Base-by-base conservation (phyloP, 805 yeast species). In the Priceomyces melissophilus region DNA sequence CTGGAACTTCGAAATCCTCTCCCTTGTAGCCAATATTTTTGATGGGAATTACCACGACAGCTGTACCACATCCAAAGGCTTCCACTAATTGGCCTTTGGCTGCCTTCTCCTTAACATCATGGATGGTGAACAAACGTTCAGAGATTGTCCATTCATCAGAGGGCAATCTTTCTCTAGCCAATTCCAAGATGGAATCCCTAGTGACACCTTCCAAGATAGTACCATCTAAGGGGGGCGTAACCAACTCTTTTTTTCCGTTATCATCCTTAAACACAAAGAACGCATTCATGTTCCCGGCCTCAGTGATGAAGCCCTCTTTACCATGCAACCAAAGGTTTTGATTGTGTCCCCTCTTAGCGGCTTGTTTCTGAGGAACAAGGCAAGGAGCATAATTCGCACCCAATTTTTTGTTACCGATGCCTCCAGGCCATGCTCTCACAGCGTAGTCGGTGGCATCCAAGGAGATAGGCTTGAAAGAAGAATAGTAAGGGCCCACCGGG, bases 371-470 rank as follows among this genome's bases (percentile, higher is more conserved):
- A 27, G 98, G 97, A 60, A 78, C 75, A 56, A 90, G 81, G 64
- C 96, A 87, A 47, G 98, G 97, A 34, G 97, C 99, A 61, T 91
- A 91, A 75, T 91, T 91, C 46, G 96, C 97, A 66, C 99, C 99
- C 57, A 91, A 79, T 69, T 91, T 91, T 67, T 80, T 84, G 79
- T 91, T 85, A 68, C 99, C 99, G 54, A 82, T 89, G 65, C 98
- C 99, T 58, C 96, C 96, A 60, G 98, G 98, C 98, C 98, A 91
- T 26, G 99, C 98, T 73, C 99, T 86, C 27, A 90, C 90, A 38
- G 96, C 96, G 54, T 87, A 82, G 61, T 88, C 96, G 28, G 96
- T 90, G 51, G 98, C 97, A 69, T 91, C 96, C 49, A 93, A 76
- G 46, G 79, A 75, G 41, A 93, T 96, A 31, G 98, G 96, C 69